These are phyloP conservation scores for Agaricus blazei DNA, from an alignment of 768 basidiomycete genomes.

Conservation along the genomic window DNA sequence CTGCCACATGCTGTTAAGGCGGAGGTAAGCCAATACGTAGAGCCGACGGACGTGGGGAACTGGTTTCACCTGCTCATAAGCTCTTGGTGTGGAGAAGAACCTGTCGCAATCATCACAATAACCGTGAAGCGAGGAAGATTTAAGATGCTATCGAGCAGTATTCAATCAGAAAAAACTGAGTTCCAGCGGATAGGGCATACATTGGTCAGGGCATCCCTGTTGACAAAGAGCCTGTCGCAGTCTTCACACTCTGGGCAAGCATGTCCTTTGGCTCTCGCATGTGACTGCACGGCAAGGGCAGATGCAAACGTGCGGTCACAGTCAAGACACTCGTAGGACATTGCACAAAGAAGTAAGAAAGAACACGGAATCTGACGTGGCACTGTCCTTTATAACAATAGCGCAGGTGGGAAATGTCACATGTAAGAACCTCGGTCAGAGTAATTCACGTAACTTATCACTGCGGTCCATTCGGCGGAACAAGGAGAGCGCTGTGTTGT, in stretches of 20 bases:
- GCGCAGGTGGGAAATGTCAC: no score
- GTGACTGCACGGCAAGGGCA: constrained; percentile 1
- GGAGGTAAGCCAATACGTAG: no score
- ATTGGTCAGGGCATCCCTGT: neutral
- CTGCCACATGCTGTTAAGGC: no score
- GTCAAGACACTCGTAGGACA: constrained; percentile 8
- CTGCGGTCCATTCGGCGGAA: no score
- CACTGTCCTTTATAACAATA: no score
- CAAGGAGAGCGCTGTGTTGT: no score
- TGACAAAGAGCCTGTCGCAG: constrained; percentile 4
- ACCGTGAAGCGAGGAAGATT: neutral
- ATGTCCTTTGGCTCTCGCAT: constrained; percentile 10
- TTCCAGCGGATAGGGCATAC: neutral
- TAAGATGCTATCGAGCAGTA: neutral
- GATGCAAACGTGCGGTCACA: constrained; percentile 4
- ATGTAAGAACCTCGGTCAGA: no score
- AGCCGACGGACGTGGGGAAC: no score
- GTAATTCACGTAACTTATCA: no score
- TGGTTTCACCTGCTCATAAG: neutral
- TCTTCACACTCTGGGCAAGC: neutral
- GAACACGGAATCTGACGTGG: neutral
- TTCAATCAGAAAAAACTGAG: neutral
- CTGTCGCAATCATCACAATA: neutral
- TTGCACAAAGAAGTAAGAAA: neutral
- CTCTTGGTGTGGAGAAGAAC: neutral